Percentiles rank a stretch among this genome's conserved stretches.
Evolutionary conservation across 75 land plant species (phyloP).

Genomic region (Selaginella tamariscina): DNA sequence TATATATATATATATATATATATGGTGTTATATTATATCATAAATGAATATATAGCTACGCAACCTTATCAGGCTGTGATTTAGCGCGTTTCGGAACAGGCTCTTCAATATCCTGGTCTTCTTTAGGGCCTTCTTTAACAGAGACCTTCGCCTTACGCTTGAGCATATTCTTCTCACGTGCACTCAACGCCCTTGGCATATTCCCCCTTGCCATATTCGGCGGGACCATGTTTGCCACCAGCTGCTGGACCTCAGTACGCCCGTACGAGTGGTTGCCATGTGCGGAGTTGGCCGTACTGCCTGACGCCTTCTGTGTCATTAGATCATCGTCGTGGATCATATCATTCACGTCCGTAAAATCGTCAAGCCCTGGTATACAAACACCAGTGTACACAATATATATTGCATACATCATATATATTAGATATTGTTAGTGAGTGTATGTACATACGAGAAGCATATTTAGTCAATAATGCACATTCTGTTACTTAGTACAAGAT

Average conservation of each 20-base stretch:
- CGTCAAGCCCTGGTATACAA: constrained; percentile 21
- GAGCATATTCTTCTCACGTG: constrained; percentile 67
- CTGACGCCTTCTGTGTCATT: constrained; percentile 34
- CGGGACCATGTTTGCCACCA: constrained; percentile 73
- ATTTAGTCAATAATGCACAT: background rate
- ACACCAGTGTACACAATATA: no score
- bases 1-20: constrained; percentile 6
- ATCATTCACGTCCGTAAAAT: constrained; percentile 89
- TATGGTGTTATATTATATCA: no score
- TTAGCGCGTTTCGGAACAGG: constrained; percentile 31
- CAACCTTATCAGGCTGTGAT: constrained; percentile 46
- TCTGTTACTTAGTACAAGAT: no score
- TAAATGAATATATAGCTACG: no score
- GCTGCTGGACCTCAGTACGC: constrained; percentile 48
- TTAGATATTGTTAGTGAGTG: no score
- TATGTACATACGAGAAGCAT: background rate
- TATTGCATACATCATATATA: no score
- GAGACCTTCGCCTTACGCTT: constrained; percentile 86
- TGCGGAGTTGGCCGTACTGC: background rate
- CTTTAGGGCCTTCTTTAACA: constrained; percentile 63
- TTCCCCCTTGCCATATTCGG: no score
- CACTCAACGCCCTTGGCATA: constrained; percentile 59
- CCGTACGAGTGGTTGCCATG: constrained; percentile 34
- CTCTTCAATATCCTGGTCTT: constrained; percentile 54
- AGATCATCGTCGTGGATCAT: constrained; percentile 96